phyloP scores from a whole-genome alignment of 495 filamentous ascomycete genomes.

The Annulohypoxylon moriforme region DNA sequence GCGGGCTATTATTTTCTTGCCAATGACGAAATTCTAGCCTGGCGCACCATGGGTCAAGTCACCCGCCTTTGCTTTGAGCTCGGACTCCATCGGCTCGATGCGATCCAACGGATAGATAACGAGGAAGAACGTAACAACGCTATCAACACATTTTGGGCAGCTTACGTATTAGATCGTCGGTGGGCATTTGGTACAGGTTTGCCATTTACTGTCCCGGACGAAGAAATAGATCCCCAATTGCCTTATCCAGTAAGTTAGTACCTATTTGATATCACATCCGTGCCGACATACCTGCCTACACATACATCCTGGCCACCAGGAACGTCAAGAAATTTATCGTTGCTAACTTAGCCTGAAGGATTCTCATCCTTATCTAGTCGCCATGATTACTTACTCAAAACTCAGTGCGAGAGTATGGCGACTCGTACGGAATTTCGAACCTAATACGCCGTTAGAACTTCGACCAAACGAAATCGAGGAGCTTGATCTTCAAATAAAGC shows the following conservation, averaged over 20 bases:
- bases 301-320: background rate
- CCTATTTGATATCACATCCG: background rate
- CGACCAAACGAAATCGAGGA: conserved; percentile 75
- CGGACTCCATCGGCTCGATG: conserved; percentile 80
- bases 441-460: conserved; percentile 61
- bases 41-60: conserved; percentile 80
- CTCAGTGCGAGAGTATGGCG: conserved; percentile 85
- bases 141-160: conserved; percentile 79
- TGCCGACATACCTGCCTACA: background rate
- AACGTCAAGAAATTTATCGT: background rate
- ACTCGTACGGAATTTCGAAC: conserved; percentile 68
- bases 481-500: conserved; percentile 78
- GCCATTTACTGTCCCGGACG: conserved; percentile 83
- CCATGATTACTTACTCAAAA: conserved; percentile 81
- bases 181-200: conserved; percentile 87
- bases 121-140: conserved; percentile 71
- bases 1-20: conserved; percentile 87
- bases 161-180: conserved; percentile 81
- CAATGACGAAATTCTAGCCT: conserved; percentile 83
- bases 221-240: conserved; percentile 82
- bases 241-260: conserved; percentile 81
- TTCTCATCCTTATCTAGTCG: conserved; percentile 74
- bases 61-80: conserved; percentile 82
- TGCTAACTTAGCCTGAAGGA: conserved; percentile 62
- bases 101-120: conserved; percentile 71